These are phyloP conservation scores for Fraxinus americana DNA, from an alignment of 257 asterid genomes.

Conservation along the genomic window DNA sequence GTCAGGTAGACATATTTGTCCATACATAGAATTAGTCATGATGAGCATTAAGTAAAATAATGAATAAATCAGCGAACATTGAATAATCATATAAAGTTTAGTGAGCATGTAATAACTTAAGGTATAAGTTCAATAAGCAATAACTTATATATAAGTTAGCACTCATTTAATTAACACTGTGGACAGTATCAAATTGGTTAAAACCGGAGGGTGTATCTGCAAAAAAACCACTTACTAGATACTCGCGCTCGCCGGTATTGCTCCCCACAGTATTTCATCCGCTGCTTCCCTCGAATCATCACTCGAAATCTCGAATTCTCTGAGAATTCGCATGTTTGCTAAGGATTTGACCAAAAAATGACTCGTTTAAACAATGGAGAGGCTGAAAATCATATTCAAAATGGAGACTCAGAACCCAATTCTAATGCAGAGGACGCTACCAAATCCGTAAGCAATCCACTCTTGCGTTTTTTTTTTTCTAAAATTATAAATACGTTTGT, in stretches of 20 bases:
- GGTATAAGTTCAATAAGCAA: too few species aligned
- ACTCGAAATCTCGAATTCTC: not conserved
- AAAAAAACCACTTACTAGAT: not conserved
- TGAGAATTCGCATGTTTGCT: not conserved
- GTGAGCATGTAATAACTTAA: too few species aligned
- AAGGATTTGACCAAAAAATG: slow-evolving; percentile 26
- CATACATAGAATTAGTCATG: too few species aligned
- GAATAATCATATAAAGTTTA: too few species aligned
- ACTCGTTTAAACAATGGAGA: slow-evolving; percentile 38
- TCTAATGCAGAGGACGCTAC: slow-evolving; percentile 29
- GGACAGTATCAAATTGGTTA: not conserved
- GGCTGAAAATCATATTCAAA: slow-evolving; percentile 34
- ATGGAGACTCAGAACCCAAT: slow-evolving; percentile 34
- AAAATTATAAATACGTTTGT: not conserved
- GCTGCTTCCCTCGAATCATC: not conserved
- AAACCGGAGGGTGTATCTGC: not conserved
- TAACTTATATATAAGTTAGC: too few species aligned
- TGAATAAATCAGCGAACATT: too few species aligned
- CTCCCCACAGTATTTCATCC: not conserved
- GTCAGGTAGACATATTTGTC: too few species aligned
- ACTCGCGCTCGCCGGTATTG: not conserved
- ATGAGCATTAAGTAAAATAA: too few species aligned
- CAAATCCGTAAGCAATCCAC: slow-evolving; percentile 19
- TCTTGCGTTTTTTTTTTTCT: not conserved
- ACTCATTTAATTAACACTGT: too few species aligned